phyloP scores from a whole-genome alignment of 2,329 filamentous ascomycete species.

The Blumeria graminis region DNA sequence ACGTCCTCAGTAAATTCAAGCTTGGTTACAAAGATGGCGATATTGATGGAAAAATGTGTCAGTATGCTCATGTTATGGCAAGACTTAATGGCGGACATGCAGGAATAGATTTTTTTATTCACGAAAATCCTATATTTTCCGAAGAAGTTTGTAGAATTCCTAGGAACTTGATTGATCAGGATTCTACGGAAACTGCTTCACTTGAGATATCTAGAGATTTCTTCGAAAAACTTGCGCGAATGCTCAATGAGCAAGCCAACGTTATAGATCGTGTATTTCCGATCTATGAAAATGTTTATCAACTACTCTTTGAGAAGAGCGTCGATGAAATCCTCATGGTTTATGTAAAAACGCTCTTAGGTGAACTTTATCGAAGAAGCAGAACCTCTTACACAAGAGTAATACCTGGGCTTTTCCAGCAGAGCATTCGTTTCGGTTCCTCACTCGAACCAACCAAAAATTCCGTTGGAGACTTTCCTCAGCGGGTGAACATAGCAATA shows the following conservation, averaged over 20 bases:
- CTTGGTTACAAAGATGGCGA: slow-evolving; percentile 78
- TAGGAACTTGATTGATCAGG: slow-evolving; percentile 57
- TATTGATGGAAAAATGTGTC: slow-evolving; percentile 66
- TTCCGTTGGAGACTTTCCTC: slow-evolving; percentile 32
- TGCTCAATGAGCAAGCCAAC: slow-evolving; percentile 59
- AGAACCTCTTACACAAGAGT: slow-evolving; percentile 62
- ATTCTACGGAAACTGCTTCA: slow-evolving; percentile 39
- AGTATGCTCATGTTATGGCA: slow-evolving; percentile 70
- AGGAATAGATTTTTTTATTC: slow-evolving; percentile 64
- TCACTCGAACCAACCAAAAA: slow-evolving; percentile 43
- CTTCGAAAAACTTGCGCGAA: slow-evolving; percentile 47
- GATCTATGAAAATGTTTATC: slow-evolving; percentile 44
- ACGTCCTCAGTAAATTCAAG: slow-evolving; percentile 76
- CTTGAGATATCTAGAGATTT: slow-evolving; percentile 63
- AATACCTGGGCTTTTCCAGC: slow-evolving; percentile 69
- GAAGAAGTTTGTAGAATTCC: slow-evolving; percentile 44
- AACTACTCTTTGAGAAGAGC: slow-evolving; percentile 58
- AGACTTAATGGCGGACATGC: slow-evolving; percentile 58
- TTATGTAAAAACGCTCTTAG: slow-evolving; percentile 64
- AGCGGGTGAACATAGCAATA: slow-evolving; percentile 42
- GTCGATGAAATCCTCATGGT: slow-evolving; percentile 64
- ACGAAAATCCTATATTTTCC: slow-evolving; percentile 66
- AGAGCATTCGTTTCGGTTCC: slow-evolving; percentile 54
- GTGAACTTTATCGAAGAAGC: slow-evolving; percentile 59
- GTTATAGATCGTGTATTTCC: slow-evolving; percentile 66